Evolutionary conservation across 345 rosid genomes (phyloP).

Genomic region (Populus tremula): DNA sequence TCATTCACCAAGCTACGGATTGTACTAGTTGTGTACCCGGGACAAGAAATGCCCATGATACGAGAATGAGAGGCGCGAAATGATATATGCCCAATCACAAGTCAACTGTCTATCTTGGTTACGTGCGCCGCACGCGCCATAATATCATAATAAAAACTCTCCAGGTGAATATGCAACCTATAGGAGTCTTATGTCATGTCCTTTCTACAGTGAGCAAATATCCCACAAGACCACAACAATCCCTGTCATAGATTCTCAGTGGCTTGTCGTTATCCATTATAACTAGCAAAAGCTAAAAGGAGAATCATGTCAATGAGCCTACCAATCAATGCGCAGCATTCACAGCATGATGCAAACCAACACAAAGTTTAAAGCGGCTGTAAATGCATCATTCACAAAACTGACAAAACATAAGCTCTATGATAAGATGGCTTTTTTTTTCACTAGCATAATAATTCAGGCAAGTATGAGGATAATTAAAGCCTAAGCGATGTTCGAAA

Average conservation of each 20-base stretch:
- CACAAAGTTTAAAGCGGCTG: neutral
- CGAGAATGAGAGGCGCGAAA: neutral
- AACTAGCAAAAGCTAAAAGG: neutral
- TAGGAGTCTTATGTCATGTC: neutral
- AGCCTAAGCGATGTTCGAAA: conserved; percentile 9
- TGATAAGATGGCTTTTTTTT: neutral
- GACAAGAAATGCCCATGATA: neutral
- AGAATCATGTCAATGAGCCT: neutral
- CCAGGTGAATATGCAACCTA: neutral
- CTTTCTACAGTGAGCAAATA: neutral
- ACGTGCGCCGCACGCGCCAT: neutral
- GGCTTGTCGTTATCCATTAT: neutral
- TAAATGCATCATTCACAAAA: conserved; percentile 1
- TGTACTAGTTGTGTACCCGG: neutral
- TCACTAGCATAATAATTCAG: conserved; percentile 9
- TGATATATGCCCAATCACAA: neutral
- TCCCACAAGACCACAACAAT: neutral
- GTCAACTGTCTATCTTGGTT: neutral
- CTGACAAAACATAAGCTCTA: conserved; percentile 5
- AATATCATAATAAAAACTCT: neutral
- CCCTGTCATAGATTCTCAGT: neutral
- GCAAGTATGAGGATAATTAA: conserved; percentile 5
- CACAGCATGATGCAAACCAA: neutral
- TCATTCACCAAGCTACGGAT: neutral
- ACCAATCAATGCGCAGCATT: neutral